Base-by-base conservation (phyloP, 1,284 basidiomycete species). In the Uromyces viciae-fabae region DNA sequence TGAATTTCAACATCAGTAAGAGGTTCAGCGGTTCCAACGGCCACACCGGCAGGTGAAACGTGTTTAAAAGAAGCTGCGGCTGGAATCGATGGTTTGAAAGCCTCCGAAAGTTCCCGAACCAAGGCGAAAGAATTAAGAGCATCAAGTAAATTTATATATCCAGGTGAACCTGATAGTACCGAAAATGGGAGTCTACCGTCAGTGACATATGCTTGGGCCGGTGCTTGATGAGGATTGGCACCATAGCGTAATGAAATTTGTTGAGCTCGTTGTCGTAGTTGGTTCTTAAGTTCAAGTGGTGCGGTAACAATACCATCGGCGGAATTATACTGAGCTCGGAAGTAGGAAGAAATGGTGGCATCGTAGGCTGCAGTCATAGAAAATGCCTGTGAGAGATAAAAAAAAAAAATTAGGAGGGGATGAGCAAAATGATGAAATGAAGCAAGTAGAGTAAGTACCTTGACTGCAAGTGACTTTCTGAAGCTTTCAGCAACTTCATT, bases 61-160 rank as follows among this genome's bases (percentile, higher is more conserved):
- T 99, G 96, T 89, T 99, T 99, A 91, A 99, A 99, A 0, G 95
- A 98, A 3, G 96, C 95, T 22, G 96, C 96, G 33, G 97, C 97
- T 22, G 97, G 95, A 74, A 98, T 90, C 75, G 85, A 83, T 42
- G 87, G 86, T 75, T 84, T 81, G 81, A 90, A 88, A 0, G 93
- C 93, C 83, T 91, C 92, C 73, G 94, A 91, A 14, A 99, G 90
- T 87, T 99, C 96, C 85, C 92, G 94, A 82, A 99, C 96, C 69
- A 99, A 91, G 0, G 94, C 96, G 86, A 93, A 99, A 9, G 96
- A 96, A 87, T 98, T 98, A 85, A 99, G 90, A 0, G 94, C 95
- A 85, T 99, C 97, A 81, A 99, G 90, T n/a, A 99, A 90, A 88
- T 99, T 99, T 89, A 99, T 99, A 88, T 98, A 99, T 58, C 96